These are phyloP conservation scores for Saturnispora hagleri DNA, from an alignment of 805 yeast species.

Conservation along the genomic window DNA sequence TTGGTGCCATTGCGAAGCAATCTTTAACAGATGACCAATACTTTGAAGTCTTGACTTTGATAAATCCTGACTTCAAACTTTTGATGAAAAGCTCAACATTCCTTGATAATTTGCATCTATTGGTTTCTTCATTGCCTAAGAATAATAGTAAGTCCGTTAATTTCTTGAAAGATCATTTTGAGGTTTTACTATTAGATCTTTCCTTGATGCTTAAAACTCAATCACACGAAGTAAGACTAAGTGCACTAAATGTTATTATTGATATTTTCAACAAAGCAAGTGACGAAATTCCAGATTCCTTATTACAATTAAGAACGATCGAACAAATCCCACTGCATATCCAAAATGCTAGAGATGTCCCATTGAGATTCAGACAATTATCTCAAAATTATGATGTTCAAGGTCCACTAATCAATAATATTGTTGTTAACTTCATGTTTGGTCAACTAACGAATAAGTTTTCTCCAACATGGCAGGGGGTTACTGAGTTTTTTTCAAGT, in stretches of 20 bases:
- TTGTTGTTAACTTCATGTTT: constrained; percentile 42
- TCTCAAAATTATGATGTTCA: constrained; percentile 31
- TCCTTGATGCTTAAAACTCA: constrained; percentile 37
- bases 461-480: constrained; percentile 81
- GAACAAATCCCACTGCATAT: constrained; percentile 70
- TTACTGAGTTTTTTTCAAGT: constrained; percentile 47
- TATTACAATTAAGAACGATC: constrained; percentile 42
- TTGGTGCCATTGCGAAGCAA: constrained; percentile 27
- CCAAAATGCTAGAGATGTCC: constrained; percentile 63
- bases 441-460: constrained; percentile 71
- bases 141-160: constrained; percentile 4
- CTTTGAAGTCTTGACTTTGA: constrained; percentile 13
- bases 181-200: constrained; percentile 18
- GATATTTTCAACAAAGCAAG: constrained; percentile 30
- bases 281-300: constrained; percentile 17
- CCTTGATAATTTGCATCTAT: constrained; percentile 28
- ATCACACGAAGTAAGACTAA: constrained; percentile 40
- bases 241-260: constrained; percentile 34
- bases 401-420: constrained; percentile 20
- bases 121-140: constrained; percentile 14
- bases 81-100: constrained; percentile 28
- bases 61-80: constrained; percentile 19
- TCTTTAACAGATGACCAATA: constrained; percentile 14
- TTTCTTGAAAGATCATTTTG: constrained; percentile 6
- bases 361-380: constrained; percentile 55